Evolutionary conservation across 2,329 filamentous ascomycete species (phyloP).

Genomic region (Fusarium algeriense): DNA sequence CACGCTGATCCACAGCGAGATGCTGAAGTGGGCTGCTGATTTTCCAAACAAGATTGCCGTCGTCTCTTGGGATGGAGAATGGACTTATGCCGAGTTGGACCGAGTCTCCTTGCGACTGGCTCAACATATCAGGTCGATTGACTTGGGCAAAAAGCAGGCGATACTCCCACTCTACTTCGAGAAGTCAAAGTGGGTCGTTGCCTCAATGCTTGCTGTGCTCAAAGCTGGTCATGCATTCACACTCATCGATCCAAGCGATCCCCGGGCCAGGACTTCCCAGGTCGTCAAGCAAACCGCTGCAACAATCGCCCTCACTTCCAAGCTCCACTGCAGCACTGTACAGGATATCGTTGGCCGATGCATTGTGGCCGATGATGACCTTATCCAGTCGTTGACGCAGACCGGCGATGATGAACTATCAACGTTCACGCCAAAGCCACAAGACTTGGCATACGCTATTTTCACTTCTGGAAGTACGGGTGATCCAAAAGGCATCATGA

Average conservation of each 20-base stretch:
- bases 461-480: constrained; percentile 44
- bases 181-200: constrained; percentile 22
- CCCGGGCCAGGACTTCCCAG: background rate
- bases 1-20: constrained; percentile 5
- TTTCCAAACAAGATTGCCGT: background rate
- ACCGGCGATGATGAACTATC: background rate
- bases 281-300: background rate
- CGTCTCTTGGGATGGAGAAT: constrained; percentile 9
- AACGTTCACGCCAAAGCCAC: background rate
- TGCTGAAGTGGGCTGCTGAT: background rate
- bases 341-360: background rate
- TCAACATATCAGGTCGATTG: background rate
- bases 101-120: constrained; percentile 3
- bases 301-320: constrained; percentile 9
- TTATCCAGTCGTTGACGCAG: background rate
- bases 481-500: constrained; percentile 33
- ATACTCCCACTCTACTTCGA: constrained; percentile 20
- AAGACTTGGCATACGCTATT: constrained; percentile 15
- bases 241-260: constrained; percentile 9
- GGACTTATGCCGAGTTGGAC: constrained; percentile 14
- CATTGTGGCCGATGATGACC: background rate
- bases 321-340: background rate
- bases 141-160: background rate
- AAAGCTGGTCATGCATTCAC: constrained; percentile 16
- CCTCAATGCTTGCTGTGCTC: constrained; percentile 16